Evolutionary conservation across 768 basidiomycete genomes (phyloP).

Genomic region (Termitomyces sp.): DNA sequence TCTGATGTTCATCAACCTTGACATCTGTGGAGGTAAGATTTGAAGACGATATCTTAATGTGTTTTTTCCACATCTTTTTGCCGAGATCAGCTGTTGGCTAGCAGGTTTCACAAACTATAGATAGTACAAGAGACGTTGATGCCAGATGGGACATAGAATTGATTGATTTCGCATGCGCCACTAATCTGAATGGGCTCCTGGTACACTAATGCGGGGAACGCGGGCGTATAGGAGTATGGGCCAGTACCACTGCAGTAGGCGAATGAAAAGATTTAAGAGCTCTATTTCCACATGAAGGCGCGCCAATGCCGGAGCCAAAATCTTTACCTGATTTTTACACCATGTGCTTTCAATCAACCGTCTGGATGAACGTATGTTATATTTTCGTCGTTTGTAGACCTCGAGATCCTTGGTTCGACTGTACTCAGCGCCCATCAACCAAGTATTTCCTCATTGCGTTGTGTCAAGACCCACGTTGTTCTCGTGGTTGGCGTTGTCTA

Average conservation of each 20-base stretch:
- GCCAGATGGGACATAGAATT: background rate
- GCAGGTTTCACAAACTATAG: background rate
- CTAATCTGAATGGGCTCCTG: no score
- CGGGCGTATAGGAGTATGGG: background rate
- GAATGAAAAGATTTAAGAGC: background rate
- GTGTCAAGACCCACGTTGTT: background rate
- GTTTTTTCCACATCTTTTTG: background rate
- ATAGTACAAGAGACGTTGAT: background rate
- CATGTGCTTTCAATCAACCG: background rate
- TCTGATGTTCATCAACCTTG: background rate
- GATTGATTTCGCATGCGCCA: slow-evolving; percentile 2
- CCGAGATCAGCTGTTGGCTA: background rate
- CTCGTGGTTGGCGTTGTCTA: background rate
- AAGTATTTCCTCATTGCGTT: background rate
- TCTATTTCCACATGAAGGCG: background rate
- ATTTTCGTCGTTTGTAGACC: background rate
- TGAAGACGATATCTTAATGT: background rate
- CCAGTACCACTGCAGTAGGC: background rate
- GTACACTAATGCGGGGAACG: no score
- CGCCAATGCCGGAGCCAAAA: background rate
- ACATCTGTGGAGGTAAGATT: background rate
- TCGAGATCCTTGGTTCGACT: background rate
- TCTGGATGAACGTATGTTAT: background rate
- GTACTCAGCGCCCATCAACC: background rate
- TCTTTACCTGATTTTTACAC: background rate